Conservation (phyloP, 495 filamentous ascomycete genomes). For the Penicillium cosmopolitanum region DNA sequence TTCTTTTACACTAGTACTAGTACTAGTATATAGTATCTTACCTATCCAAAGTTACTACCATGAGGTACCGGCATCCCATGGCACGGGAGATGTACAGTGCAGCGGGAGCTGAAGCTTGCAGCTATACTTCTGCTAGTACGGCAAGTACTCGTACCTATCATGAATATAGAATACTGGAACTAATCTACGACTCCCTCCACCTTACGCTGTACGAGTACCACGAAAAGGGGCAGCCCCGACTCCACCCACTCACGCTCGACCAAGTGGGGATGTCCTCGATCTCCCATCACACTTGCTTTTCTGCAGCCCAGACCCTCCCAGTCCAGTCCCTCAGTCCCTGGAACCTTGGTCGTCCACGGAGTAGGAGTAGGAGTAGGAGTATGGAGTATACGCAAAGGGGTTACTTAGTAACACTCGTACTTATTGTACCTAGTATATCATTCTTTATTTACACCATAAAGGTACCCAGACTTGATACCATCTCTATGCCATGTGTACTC, state of each 20-base stretch:
- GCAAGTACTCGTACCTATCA: too few relatives aligned
- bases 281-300: conserved; percentile 5
- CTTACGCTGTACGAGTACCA: too few relatives aligned
- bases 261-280: conserved; percentile 6
- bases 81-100: neutral
- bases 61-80: too few relatives aligned
- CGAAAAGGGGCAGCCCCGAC: neutral
- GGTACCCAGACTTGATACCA: too few relatives aligned
- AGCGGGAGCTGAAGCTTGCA: neutral
- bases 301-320: conserved; percentile 15
- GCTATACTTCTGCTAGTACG: too few relatives aligned
- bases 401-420: too few relatives aligned
- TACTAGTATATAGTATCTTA: neutral
- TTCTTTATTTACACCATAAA: too few relatives aligned
- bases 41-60: neutral
- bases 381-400: neutral
- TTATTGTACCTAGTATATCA: too few relatives aligned
- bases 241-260: conserved; percentile 4
- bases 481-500: too few relatives aligned
- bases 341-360: neutral
- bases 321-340: conserved; percentile 18
- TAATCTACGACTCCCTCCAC: too few relatives aligned
- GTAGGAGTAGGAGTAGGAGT: neutral
- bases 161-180: too few relatives aligned
- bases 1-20: too few relatives aligned